Base-by-base conservation (phyloP, 345 rosid genomes). In the Excoecaria agallocha region DNA sequence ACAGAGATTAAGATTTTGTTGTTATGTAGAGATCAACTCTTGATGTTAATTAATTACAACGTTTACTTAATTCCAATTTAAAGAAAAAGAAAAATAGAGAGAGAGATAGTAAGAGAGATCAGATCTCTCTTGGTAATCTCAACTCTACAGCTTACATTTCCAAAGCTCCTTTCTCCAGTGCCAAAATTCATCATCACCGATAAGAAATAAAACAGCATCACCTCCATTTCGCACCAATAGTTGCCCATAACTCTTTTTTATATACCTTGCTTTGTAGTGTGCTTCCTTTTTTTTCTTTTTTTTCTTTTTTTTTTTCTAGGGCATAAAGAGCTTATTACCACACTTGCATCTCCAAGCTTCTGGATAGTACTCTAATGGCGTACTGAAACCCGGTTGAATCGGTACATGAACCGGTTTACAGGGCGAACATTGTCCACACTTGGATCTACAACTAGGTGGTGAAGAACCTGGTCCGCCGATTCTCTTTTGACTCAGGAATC, bases 271-370 rank as follows among this genome's bases (percentile, higher is more conserved):
- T 52, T 37, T 71, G 4, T n/a, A 30, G 2, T 30, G 2, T 30
- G 1, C 30, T 30, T 30, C 58, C 56, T 49, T 25, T 15, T 15
- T 43, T 8, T 9, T 57, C 11, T 41, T 51, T 19, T 66, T 49
- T 58, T 15, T 24, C 19, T 1, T 7, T 10, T 66, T 10, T n/a
- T 51, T 57, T 15, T 1, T 8, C 84, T 76, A 95, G 56, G 98
- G 98, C 91, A 90, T 83, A 82, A 85, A 95, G 51, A 93, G 84
- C 85, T 85, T 86, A 82, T 84, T 82, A 50, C 94, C 94, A 73
- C 99, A 93, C 86, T 91, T 89, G 85, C 99, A 95, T 13, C 99
- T 90, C 99, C 99, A 93, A 59, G 99, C 98, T 85, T 95, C 99
- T 17, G 99, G 98, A 75, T 93, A 93, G 79, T 95, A 95, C 87